A percentile compares a stretch with the other conserved stretches of the same genome.
Evolutionary conservation across 2,329 filamentous ascomycete species (phyloP).

Genomic region (Aspergillus flavus): DNA sequence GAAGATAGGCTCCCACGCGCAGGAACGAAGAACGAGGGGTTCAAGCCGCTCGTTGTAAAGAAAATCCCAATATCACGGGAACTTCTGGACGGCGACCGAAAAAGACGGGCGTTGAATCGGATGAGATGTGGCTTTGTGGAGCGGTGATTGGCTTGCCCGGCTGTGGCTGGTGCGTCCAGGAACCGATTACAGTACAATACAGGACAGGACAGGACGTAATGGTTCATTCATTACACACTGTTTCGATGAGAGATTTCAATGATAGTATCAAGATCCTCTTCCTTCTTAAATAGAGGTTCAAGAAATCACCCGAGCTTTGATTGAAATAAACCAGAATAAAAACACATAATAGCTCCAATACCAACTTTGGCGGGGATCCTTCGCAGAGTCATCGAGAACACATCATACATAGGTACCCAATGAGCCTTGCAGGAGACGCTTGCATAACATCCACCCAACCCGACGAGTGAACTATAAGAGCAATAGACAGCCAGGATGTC

Average conservation of each 20-base stretch:
- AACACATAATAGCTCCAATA: background rate
- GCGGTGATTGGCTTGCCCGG: conserved; percentile 2
- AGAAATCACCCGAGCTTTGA: background rate
- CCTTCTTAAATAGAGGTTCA: background rate
- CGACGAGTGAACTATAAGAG: background rate
- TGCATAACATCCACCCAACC: background rate
- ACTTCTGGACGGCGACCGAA: conserved; percentile 17
- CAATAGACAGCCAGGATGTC: conserved; percentile 4
- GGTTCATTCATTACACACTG: background rate
- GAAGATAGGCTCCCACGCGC: conserved; percentile 11
- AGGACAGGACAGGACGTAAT: background rate
- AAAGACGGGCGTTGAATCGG: conserved; percentile 9
- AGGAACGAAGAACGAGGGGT: conserved; percentile 21
- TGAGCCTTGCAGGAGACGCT: conserved; percentile 1
- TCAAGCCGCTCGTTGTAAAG: conserved; percentile 24
- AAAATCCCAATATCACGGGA: conserved; percentile 27
- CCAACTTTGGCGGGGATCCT: background rate
- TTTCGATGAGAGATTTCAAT: background rate
- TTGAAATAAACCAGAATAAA: background rate
- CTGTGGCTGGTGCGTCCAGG: conserved; percentile 11
- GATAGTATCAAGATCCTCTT: background rate
- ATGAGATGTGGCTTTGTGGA: conserved; percentile 10
- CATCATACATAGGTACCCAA: conserved; percentile 4
- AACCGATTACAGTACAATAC: conserved; percentile 1
- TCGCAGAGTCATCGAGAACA: background rate